Conservation (phyloP, 2,329 filamentous ascomycete genomes). For the Zalaria sp. region DNA sequence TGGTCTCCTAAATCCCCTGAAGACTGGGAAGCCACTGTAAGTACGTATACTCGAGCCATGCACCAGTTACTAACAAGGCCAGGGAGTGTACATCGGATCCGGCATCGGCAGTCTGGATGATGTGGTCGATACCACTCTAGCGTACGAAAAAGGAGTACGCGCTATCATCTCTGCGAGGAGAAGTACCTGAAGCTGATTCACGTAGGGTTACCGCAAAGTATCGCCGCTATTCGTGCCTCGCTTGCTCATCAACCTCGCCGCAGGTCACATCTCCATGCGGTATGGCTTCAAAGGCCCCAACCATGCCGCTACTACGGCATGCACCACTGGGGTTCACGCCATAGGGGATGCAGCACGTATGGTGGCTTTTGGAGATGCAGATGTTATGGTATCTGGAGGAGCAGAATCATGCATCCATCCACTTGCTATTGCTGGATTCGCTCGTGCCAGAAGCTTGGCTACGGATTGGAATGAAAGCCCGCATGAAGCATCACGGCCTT, state of each 20-base stretch:
- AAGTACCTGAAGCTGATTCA: not conserved
- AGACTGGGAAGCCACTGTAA: slow-evolving; percentile 56
- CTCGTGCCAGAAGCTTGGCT: slow-evolving; percentile 70
- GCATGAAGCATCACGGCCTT: slow-evolving; percentile 62
- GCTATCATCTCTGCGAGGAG: not conserved
- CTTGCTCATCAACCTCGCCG: slow-evolving; percentile 86
- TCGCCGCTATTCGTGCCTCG: slow-evolving; percentile 89
- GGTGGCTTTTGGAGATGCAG: slow-evolving; percentile 78
- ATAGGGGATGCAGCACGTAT: slow-evolving; percentile 89
- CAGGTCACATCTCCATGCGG: slow-evolving; percentile 88
- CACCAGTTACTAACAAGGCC: not conserved
- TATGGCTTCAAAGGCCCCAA: slow-evolving; percentile 83
- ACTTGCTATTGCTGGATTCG: slow-evolving; percentile 81
- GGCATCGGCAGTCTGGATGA: slow-evolving; percentile 92
- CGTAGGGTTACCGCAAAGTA: slow-evolving; percentile 77
- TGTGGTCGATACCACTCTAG: slow-evolving; percentile 69
- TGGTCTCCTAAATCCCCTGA: slow-evolving; percentile 52
- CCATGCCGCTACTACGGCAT: slow-evolving; percentile 84
- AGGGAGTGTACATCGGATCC: slow-evolving; percentile 85
- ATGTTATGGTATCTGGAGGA: slow-evolving; percentile 93
- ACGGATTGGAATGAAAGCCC: slow-evolving; percentile 68
- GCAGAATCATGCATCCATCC: slow-evolving; percentile 94
- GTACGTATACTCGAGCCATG: slow-evolving; percentile 8
- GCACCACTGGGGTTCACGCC: slow-evolving; percentile 89
- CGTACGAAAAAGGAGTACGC: slow-evolving; percentile 58